phyloP scores from a whole-genome alignment of 768 basidiomycete species.

The Gautieria morchelliformis region DNA sequence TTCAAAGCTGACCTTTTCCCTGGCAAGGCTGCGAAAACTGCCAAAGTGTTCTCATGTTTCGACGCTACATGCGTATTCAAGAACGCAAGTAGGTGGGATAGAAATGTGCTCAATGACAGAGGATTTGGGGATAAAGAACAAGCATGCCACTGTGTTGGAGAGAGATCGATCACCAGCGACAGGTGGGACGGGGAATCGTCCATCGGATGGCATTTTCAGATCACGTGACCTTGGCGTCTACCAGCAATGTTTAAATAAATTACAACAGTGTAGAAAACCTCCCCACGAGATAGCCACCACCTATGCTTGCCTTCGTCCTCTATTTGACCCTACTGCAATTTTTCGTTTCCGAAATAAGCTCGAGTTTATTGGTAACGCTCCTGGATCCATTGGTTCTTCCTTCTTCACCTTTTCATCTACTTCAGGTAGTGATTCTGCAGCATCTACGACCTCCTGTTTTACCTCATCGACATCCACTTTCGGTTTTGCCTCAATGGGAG shows the following conservation, averaged over 20 bases:
- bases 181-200: constrained; percentile 49
- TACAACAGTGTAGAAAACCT: too few species aligned
- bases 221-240: not conserved
- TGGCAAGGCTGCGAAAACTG: constrained; percentile 85
- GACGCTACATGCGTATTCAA: constrained; percentile 88
- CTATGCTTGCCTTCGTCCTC: constrained; percentile 1
- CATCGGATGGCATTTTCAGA: constrained; percentile 22
- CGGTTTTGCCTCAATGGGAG: constrained; percentile 1
- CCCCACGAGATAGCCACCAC: too few species aligned
- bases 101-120: constrained; percentile 59
- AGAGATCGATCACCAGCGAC: constrained; percentile 78
- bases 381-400: not conserved
- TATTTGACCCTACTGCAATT: not conserved
- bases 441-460: not conserved
- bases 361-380: not conserved
- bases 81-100: constrained; percentile 82
- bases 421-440: not conserved
- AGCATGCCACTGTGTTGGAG: constrained; percentile 79
- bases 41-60: constrained; percentile 85
- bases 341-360: constrained; percentile 11
- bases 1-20: constrained; percentile 53
- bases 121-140: constrained; percentile 45
- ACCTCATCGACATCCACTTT: not conserved
- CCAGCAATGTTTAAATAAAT: too few species aligned
- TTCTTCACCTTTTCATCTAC: not conserved